These are phyloP conservation scores for Nemania sp. DNA, from an alignment of 2,329 filamentous ascomycete species.

Conservation along the genomic window DNA sequence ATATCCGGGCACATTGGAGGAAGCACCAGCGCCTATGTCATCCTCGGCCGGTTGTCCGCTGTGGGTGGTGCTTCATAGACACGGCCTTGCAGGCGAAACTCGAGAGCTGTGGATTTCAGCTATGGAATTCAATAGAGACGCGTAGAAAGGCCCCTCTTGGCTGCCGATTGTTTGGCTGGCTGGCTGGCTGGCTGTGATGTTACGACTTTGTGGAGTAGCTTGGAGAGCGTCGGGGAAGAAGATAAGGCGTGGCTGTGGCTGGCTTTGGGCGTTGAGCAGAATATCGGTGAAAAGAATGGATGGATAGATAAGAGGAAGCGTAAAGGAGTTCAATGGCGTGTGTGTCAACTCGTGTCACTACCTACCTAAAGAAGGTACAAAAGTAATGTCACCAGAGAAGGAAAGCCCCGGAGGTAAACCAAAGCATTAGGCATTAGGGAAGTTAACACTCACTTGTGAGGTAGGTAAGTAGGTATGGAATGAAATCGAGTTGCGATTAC, in stretches of 20 bases:
- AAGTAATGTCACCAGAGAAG: too few species aligned
- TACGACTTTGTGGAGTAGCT: slow-evolving; percentile 1
- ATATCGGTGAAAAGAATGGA: too few species aligned
- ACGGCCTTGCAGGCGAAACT: slow-evolving; percentile 24
- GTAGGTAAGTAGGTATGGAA: slow-evolving; percentile 11
- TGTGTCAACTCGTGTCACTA: too few species aligned
- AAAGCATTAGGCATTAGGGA: not conserved
- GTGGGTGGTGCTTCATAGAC: slow-evolving; percentile 14
- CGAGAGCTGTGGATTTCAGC: slow-evolving; percentile 22
- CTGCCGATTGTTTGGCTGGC: slow-evolving; percentile 14
- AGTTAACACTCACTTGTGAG: not conserved
- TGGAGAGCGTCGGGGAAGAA: not conserved
- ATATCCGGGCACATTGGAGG: slow-evolving; percentile 13
- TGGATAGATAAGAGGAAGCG: not conserved
- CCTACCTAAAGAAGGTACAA: too few species aligned
- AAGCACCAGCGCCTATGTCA: slow-evolving; percentile 4
- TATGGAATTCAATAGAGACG: slow-evolving; percentile 19
- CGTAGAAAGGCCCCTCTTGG: slow-evolving; percentile 11
- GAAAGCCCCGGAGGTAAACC: not conserved
- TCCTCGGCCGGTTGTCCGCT: not conserved
- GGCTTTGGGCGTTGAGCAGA: too few species aligned
- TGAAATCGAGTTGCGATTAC: slow-evolving; percentile 12
- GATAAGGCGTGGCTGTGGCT: not conserved
- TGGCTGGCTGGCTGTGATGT: too few species aligned
- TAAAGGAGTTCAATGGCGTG: too few species aligned